These are phyloP conservation scores for Erythrophleum ivorense DNA, from an alignment of 331 rosid species.

Conservation along the genomic window DNA sequence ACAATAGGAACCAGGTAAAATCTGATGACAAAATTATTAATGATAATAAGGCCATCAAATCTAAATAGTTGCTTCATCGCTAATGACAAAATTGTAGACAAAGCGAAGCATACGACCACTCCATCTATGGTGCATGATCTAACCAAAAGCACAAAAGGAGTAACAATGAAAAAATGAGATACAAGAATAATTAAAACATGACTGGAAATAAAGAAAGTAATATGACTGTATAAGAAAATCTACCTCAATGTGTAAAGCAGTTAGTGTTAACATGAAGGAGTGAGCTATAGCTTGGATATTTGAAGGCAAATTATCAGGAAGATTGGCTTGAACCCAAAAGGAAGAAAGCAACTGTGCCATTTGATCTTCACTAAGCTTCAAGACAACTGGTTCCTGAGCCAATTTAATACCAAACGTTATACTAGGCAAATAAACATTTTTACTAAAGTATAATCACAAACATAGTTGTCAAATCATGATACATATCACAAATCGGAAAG, in stretches of 20 bases:
- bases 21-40: conserved; percentile 12
- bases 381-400: conserved; percentile 74
- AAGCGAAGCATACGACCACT: conserved; percentile 13
- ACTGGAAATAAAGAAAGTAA: background rate
- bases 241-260: conserved; percentile 83
- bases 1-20: background rate
- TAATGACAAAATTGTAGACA: background rate
- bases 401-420: conserved; percentile 35
- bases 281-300: conserved; percentile 86
- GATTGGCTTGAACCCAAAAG: conserved; percentile 88
- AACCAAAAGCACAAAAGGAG: conserved; percentile 20
- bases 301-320: conserved; percentile 86
- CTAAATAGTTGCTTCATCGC: background rate
- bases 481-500: too few species aligned
- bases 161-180: conserved; percentile 15
- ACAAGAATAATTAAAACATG: background rate
- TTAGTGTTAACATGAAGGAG: conserved; percentile 71
- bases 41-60: conserved; percentile 17
- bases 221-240: background rate
- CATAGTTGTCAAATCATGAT: too few species aligned
- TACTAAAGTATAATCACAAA: background rate
- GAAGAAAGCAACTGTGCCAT: conserved; percentile 83
- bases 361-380: conserved; percentile 94
- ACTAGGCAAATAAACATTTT: conserved; percentile 18
- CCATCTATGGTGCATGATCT: background rate